Percentiles rank a stretch among this genome's conserved stretches.
These are phyloP conservation scores for Diplogelasinospora grovesii DNA, from an alignment of 495 filamentous ascomycete genomes.

Conservation along the genomic window DNA sequence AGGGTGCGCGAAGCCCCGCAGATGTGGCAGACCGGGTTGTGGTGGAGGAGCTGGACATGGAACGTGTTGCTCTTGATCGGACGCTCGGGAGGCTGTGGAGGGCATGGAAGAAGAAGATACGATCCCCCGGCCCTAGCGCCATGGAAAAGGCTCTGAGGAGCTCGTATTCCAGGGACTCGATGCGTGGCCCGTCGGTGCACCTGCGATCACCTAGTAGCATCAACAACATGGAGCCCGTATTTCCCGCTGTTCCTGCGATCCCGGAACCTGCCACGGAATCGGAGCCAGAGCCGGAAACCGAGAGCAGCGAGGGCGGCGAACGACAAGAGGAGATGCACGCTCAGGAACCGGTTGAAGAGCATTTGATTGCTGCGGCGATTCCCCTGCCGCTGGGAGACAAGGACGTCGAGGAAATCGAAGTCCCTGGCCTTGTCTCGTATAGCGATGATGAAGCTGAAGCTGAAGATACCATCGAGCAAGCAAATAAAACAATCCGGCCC, in stretches of 20 bases:
- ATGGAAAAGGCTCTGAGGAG: slow-evolving; percentile 29
- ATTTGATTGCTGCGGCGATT: slow-evolving; percentile 45
- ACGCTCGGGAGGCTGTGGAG: slow-evolving; percentile 89
- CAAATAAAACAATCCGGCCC: slow-evolving; percentile 35
- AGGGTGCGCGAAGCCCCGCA: slow-evolving; percentile 32
- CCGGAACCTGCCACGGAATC: slow-evolving; percentile 16
- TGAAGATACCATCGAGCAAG: slow-evolving; percentile 34
- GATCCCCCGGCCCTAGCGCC: slow-evolving; percentile 33
- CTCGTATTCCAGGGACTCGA: slow-evolving; percentile 37
- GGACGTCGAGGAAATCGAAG: slow-evolving; percentile 69
- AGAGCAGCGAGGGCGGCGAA: background rate
- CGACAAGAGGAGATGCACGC: slow-evolving; percentile 2
- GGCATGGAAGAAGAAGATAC: slow-evolving; percentile 83
- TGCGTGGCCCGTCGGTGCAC: slow-evolving; percentile 17
- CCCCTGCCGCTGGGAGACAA: slow-evolving; percentile 61
- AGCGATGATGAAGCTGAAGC: slow-evolving; percentile 54
- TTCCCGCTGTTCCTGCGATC: slow-evolving; percentile 22
- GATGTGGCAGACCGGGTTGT: slow-evolving; percentile 55
- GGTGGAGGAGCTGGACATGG: slow-evolving; percentile 88
- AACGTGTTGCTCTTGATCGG: slow-evolving; percentile 82
- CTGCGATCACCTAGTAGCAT: slow-evolving; percentile 33
- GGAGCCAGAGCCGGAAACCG: no score
- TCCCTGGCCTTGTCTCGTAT: slow-evolving; percentile 54
- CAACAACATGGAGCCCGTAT: slow-evolving; percentile 18
- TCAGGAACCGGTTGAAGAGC: slow-evolving; percentile 16